Percentiles rank a stretch among this genome's conserved stretches.
phyloP scores from a whole-genome alignment of 169 alveolate genomes.

The Eimeria sp. region DNA sequence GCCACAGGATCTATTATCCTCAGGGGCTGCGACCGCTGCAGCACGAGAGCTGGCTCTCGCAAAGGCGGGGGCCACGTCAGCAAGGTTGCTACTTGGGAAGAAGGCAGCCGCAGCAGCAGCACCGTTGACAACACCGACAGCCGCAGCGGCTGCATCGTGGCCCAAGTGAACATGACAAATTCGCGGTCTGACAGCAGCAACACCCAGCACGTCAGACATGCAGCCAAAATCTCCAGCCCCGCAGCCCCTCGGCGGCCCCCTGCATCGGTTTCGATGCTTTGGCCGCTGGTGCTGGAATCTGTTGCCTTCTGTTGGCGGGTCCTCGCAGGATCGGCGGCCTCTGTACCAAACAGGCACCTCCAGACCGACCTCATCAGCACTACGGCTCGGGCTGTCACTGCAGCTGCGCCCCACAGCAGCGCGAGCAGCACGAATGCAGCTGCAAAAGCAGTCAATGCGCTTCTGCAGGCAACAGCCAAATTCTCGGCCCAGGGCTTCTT shows the following conservation, averaged over 20 bases:
- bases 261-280: not conserved
- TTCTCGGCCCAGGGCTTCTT: not conserved
- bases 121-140: slow-evolving; percentile 32
- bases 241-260: slow-evolving; percentile 4
- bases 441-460: slow-evolving; percentile 46
- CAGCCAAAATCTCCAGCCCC: slow-evolving; percentile 59
- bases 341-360: not conserved
- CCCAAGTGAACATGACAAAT: slow-evolving; percentile 54
- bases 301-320: not conserved
- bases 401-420: slow-evolving; percentile 30
- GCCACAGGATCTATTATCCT: slow-evolving; percentile 64
- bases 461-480: slow-evolving; percentile 11
- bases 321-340: not conserved
- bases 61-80: slow-evolving; percentile 60
- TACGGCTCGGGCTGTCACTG: not conserved
- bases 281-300: not conserved
- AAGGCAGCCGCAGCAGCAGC: slow-evolving; percentile 70
- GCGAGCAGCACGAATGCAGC: slow-evolving; percentile 34
- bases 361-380: not conserved
- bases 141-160: slow-evolving; percentile 64
- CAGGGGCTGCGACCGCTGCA: slow-evolving; percentile 77
- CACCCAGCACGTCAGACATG: slow-evolving; percentile 46
- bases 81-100: slow-evolving; percentile 53
- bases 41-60: slow-evolving; percentile 45
- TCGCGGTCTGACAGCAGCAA: slow-evolving; percentile 65